These are phyloP conservation scores for Dissophora globulifera DNA, from an alignment of 192 early-diverging fungal species.

Conservation along the genomic window DNA sequence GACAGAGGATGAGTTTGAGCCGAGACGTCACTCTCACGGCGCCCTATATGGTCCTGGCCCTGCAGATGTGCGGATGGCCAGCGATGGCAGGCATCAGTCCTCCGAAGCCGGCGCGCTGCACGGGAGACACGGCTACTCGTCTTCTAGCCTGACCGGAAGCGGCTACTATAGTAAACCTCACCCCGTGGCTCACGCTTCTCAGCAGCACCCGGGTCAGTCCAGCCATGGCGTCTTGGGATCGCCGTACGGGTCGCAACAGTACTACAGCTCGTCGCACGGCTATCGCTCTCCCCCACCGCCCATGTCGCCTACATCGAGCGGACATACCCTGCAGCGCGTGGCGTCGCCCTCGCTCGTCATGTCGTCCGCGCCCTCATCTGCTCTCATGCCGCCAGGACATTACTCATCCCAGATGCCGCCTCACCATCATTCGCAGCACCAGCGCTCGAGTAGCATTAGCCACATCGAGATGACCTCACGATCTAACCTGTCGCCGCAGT, in stretches of 20 bases:
- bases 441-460: conserved; percentile 41
- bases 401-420: conserved; percentile 1
- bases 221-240: conserved; percentile 18
- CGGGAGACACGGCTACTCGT: conserved; percentile 3
- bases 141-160: neutral
- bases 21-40: neutral
- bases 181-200: neutral
- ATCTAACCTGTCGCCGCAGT: conserved; percentile 28
- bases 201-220: conserved; percentile 2
- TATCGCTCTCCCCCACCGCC: conserved; percentile 29
- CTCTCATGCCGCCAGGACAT: conserved; percentile 10
- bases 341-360: conserved; percentile 14
- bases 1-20: conserved; percentile 38
- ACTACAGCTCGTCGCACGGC: conserved; percentile 21
- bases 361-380: conserved; percentile 12
- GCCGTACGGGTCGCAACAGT: conserved; percentile 25
- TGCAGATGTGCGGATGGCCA: neutral
- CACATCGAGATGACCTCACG: conserved; percentile 22
- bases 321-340: conserved; percentile 16
- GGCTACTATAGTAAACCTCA: conserved; percentile 22
- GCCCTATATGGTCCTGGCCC: neutral
- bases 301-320: neutral
- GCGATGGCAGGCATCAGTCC: conserved; percentile 19
- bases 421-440: conserved; percentile 18
- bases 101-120: conserved; percentile 2